These are phyloP conservation scores for Musa itinerans DNA, from an alignment of 176 grass and related monocot species.

Conservation along the genomic window DNA sequence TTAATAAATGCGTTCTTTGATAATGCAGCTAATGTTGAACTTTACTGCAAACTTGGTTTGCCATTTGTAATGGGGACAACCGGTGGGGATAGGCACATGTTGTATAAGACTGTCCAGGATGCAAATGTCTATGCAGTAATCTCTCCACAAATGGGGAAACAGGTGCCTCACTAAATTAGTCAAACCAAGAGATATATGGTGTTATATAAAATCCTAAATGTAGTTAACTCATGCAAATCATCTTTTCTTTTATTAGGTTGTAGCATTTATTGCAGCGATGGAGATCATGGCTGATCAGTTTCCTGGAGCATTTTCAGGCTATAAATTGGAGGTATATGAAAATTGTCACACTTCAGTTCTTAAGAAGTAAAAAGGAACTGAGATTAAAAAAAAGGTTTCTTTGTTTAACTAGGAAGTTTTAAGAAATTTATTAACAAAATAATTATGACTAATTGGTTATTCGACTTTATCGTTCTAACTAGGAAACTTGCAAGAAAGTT, in stretches of 20 bases:
- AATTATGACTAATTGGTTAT: no score
- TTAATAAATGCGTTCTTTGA: not conserved
- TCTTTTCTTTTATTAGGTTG: slow-evolving; percentile 40
- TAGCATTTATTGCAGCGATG: slow-evolving; percentile 78
- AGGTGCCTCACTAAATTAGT: slow-evolving; percentile 21
- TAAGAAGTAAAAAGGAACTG: no score
- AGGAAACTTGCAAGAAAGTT: no score
- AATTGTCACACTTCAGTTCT: not conserved
- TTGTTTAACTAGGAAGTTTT: no score
- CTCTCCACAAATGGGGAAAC: slow-evolving; percentile 95
- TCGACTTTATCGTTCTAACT: no score
- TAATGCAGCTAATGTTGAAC: slow-evolving; percentile 57
- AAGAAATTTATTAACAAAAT: no score
- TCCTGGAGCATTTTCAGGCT: slow-evolving; percentile 68
- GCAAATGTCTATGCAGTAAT: slow-evolving; percentile 71
- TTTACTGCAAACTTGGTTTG: slow-evolving; percentile 89
- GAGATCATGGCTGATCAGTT: slow-evolving; percentile 58
- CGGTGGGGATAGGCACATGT: slow-evolving; percentile 52
- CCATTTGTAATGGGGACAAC: slow-evolving; percentile 98
- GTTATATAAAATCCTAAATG: not conserved
- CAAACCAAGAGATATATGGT: not conserved
- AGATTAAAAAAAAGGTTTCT: no score
- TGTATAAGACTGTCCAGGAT: slow-evolving; percentile 67
- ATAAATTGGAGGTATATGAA: slow-evolving; percentile 46
- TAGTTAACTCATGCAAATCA: not conserved